Evolutionary conservation across 2,329 filamentous ascomycete species (phyloP).

Genomic region (Mycogone perniciosa): DNA sequence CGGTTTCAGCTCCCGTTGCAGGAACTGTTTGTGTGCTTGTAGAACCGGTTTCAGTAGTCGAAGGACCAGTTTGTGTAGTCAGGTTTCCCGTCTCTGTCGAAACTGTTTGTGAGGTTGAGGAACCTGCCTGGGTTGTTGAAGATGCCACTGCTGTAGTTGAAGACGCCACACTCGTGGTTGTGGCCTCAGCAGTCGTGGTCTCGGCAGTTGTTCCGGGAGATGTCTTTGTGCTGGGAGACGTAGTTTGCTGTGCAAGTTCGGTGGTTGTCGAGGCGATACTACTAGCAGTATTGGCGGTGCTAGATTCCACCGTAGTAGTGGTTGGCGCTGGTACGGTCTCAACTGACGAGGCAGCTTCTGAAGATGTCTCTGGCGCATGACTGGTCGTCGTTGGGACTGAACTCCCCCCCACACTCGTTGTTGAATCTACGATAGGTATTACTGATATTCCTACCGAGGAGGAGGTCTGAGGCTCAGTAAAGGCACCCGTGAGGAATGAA

Average conservation of each 20-base stretch:
- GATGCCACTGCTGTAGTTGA: neutral
- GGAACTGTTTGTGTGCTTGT: neutral
- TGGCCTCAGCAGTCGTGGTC: neutral
- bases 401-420: neutral
- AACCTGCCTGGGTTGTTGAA: neutral
- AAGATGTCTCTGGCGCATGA: neutral
- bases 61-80: neutral
- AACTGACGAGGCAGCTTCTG: neutral
- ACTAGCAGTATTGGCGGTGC: neutral
- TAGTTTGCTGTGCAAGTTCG: no score
- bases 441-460: neutral
- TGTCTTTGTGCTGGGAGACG: neutral
- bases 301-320: neutral
- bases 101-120: neutral
- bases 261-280: neutral
- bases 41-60: neutral
- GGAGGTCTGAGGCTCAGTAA: neutral
- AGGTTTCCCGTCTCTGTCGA: neutral
- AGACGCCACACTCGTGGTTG: neutral
- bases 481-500: slow-evolving; percentile 5
- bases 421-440: slow-evolving; percentile 2
- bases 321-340: neutral
- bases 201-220: neutral
- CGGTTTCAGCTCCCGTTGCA: neutral
- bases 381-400: neutral